Evolutionary conservation across 2,329 filamentous ascomycete species (phyloP), one percentile per base, ranked within the genome.

Genomic region (Aureobasidium vineae): DNA sequence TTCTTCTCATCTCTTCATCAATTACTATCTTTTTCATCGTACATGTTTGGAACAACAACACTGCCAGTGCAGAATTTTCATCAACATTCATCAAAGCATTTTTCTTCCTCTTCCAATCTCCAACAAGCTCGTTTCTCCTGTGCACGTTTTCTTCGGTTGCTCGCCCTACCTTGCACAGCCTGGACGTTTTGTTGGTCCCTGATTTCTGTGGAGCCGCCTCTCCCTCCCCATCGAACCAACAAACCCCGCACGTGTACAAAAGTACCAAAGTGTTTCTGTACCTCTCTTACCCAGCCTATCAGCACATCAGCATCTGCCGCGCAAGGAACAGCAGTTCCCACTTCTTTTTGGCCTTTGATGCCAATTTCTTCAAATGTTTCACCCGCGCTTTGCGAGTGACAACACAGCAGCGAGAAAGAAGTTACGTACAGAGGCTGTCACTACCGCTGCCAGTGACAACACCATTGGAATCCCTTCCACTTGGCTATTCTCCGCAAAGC

Each of bases 221-320:
- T 36, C 33, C 10, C 54, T 59, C 33, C 41, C 45, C 19, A 47
- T 33, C 56, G 56, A 31, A 33, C 56, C 59, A 63, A 50, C 59
- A 33, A 40, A 63, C 59, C 59, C 59, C 59, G 59, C 59, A 63
- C 59, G 59, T 63, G 59, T 36, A 31, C 41, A 5, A 50, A 36
- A 28, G 59, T 60, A 60, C 28, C 53, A n/a, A 31, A 23, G 41
- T 63, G 52, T 33, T 41, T 23, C n/a, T 7, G 56, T 60, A 60
- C 56, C 40, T 47, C 26, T 26, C 21, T 36, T 36, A 3, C 11
- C 33, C 33, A 36, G 26, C 31, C 26, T 28, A 59, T 43, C n/a
- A 26, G 36, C 21, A 43, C 36, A 59, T 11, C 53, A 57, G 5
- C 15, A 19, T 31, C 28, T 60, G 56, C 56, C 56, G 41, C 41